Evolutionary conservation across 768 basidiomycete genomes (phyloP).

Genomic region (Leccinum pellstonianum): DNA sequence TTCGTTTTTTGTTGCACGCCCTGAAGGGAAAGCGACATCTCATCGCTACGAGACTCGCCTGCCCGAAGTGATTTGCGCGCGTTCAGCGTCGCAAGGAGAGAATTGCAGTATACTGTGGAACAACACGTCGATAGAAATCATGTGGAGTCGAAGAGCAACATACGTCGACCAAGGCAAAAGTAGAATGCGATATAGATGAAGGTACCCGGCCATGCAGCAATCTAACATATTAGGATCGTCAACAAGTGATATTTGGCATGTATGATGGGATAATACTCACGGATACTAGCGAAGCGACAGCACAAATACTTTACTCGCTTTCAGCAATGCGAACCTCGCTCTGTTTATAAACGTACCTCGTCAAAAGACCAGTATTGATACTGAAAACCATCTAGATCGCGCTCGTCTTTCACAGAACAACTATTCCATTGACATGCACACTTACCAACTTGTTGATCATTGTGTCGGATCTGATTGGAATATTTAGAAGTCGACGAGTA

Average conservation of each 20-base stretch:
- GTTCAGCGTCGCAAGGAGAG: slow-evolving; percentile 59
- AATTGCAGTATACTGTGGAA: slow-evolving; percentile 55
- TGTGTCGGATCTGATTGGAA: slow-evolving; percentile 40
- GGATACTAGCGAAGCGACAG: slow-evolving; percentile 57
- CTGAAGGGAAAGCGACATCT: slow-evolving; percentile 34
- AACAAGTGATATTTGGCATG: not conserved
- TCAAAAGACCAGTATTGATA: slow-evolving; percentile 42
- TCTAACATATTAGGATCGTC: slow-evolving; percentile 34
- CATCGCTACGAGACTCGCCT: slow-evolving; percentile 21
- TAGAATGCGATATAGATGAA: slow-evolving; percentile 66
- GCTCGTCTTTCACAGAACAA: not conserved
- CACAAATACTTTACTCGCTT: slow-evolving; percentile 42
- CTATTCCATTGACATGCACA: not conserved
- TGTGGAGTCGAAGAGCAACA: slow-evolving; percentile 21
- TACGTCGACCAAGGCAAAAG: slow-evolving; percentile 61
- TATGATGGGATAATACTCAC: slow-evolving; percentile 27
- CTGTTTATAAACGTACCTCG: slow-evolving; percentile 16
- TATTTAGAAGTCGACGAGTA: not conserved
- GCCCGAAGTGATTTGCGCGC: slow-evolving; percentile 50
- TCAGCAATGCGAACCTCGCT: not conserved
- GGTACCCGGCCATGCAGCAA: slow-evolving; percentile 47
- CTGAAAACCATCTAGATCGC: slow-evolving; percentile 47
- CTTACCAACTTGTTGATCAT: slow-evolving; percentile 50
- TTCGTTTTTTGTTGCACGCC: slow-evolving; percentile 27
- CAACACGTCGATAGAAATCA: not conserved